Evolutionary conservation across 1,284 basidiomycete genomes (phyloP), one percentile per base, ranked within the genome.

Genomic region (Athelia psychrophila): DNA sequence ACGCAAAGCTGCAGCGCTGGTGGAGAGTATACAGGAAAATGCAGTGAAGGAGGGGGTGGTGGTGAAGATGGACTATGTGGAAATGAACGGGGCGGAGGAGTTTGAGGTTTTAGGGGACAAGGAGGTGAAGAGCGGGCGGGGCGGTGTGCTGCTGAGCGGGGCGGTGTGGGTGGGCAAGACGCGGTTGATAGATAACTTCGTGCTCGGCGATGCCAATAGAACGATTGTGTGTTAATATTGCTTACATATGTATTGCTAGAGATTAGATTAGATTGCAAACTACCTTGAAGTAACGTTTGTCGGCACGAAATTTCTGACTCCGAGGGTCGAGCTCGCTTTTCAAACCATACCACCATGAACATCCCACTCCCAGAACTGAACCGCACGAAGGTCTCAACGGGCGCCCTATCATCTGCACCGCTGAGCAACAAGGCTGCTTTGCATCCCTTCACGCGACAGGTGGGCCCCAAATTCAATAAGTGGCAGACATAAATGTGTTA

Each of bases 161-260:
- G 95, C 95, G 15, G 67, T 97, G 56, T 91, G 88, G 81, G 80
- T 98, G 2, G 93, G 93, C 44, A 80, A 79, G 64, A 98, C 95
- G 32, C 77, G 96, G 58, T 67, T 99, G 61, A 98, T 99, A 48
- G 96, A 99, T 68, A 99, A 99, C 67, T 68, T 98, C 36, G 72
- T 96, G 40, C 69, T 96, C 1, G 92, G 89, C 0, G 74, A 82
- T 59, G 23, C n/a, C 6, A 27, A 27, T 23, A 8, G 23, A 46
- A 46, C 24, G 12, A 4, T 46, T 8, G 19, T 6, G 38, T 22
- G 38, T 8, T n/a, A n/a, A n/a, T n/a, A n/a, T n/a, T n/a, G n/a
- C 20, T n/a, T 42, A n/a, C n/a, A 22, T 42, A 22, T 16, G n/a
- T n/a, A n/a, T n/a, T n/a, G n/a, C 20, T 42, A 8, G 38, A 8